phyloP scores from a whole-genome alignment of 768 basidiomycete genomes.

The Mycena vulgaris region DNA sequence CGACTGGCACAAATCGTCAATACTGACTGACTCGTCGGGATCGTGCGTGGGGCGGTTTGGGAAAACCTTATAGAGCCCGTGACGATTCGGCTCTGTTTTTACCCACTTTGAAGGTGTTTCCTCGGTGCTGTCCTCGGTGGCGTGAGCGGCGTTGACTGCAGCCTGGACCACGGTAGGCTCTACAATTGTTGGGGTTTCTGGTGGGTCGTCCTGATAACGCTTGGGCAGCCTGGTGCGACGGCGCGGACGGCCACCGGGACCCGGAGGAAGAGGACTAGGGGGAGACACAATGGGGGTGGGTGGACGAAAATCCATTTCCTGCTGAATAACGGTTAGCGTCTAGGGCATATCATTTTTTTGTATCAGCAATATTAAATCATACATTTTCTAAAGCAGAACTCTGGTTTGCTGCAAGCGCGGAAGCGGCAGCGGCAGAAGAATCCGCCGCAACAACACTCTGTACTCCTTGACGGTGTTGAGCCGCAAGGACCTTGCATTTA shows the following conservation, averaged over 20 bases:
- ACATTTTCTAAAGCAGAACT: too few species aligned
- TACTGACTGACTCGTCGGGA: background rate
- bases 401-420: too few species aligned
- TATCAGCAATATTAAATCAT: too few species aligned
- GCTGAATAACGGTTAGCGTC: background rate
- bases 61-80: too few species aligned
- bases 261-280: too few species aligned
- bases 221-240: background rate
- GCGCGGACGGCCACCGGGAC: background rate
- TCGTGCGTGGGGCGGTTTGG: too few species aligned
- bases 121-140: slow-evolving; percentile 14
- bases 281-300: background rate
- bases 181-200: background rate
- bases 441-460: too few species aligned
- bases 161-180: background rate
- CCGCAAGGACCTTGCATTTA: too few species aligned
- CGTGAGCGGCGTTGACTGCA: background rate
- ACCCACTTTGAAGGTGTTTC: too few species aligned
- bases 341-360: background rate
- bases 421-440: too few species aligned
- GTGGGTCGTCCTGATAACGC: background rate
- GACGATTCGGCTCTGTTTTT: too few species aligned
- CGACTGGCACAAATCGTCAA: slow-evolving; percentile 27
- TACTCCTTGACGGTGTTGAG: too few species aligned
- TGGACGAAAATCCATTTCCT: background rate